These are phyloP conservation scores for Rubus idaeus DNA, from an alignment of 306 rosid genomes.

Conservation along the genomic window DNA sequence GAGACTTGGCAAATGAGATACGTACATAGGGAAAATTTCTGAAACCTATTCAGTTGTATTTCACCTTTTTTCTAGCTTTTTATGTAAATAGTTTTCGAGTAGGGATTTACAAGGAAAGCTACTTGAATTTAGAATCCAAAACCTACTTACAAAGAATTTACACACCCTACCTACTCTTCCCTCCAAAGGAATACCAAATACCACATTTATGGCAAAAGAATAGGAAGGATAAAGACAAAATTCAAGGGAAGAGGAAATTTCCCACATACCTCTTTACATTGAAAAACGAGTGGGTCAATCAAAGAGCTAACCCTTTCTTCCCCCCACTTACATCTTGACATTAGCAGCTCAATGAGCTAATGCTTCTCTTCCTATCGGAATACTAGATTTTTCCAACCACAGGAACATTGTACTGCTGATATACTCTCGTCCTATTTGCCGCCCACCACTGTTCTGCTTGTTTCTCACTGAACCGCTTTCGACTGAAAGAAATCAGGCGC, in stretches of 20 bases:
- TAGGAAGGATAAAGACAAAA: constrained; percentile 3
- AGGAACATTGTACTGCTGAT: constrained; percentile 64
- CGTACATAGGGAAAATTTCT: too few species aligned
- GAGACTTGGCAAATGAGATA: background rate
- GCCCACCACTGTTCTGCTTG: constrained; percentile 91
- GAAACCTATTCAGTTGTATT: background rate
- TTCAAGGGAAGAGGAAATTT: constrained; percentile 4
- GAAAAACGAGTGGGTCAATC: constrained; percentile 14
- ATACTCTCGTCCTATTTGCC: constrained; percentile 63
- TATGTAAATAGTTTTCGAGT: background rate
- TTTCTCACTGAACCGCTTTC: constrained; percentile 80
- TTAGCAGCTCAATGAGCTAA: constrained; percentile 45
- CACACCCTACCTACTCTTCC: constrained; percentile 26
- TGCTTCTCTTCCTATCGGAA: constrained; percentile 66
- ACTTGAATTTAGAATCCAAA: constrained; percentile 7
- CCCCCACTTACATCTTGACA: constrained; percentile 30
- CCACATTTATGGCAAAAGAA: constrained; percentile 19
- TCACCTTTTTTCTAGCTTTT: background rate
- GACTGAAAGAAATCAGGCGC: constrained; percentile 42
- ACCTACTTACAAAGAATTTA: constrained; percentile 33
- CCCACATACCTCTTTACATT: constrained; percentile 15
- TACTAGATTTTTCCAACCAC: constrained; percentile 58
- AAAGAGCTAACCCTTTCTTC: constrained; percentile 3
- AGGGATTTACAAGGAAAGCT: constrained; percentile 23
- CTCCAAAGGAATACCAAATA: background rate